Conservation (phyloP, 768 basidiomycete species). For the Filobasidium wieringae region DNA sequence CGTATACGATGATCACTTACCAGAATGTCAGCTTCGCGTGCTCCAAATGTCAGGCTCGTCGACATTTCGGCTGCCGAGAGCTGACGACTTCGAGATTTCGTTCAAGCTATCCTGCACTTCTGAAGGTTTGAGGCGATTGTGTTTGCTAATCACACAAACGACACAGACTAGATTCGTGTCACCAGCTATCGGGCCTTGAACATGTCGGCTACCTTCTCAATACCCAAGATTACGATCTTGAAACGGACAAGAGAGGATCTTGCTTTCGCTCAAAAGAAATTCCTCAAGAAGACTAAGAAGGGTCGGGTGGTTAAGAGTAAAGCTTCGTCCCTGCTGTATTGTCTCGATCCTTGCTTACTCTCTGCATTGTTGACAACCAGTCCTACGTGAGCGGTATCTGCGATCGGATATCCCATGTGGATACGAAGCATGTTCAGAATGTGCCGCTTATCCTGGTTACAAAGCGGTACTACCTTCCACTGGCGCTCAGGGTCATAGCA, state of each 20-base stretch:
- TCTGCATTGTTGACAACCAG: conserved; percentile 39
- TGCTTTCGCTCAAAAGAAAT: conserved; percentile 62
- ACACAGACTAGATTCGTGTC: too few species aligned
- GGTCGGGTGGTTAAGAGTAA: conserved; percentile 89
- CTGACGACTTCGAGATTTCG: too few species aligned
- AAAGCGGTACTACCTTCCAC: conserved; percentile 48
- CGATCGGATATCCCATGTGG: conserved; percentile 85
- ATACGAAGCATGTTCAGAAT: conserved; percentile 55
- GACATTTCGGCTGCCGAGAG: too few species aligned
- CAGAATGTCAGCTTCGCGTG: too few species aligned
- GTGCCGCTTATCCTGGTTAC: conserved; percentile 42
- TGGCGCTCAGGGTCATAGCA: conserved; percentile 53
- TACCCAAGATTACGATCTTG: conserved; percentile 33
- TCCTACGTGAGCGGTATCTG: conserved; percentile 85
- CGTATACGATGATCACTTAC: too few species aligned
- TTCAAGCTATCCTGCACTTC: too few species aligned
- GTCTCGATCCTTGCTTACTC: background rate
- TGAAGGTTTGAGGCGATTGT: too few species aligned
- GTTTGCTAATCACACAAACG: too few species aligned
- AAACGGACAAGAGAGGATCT: conserved; percentile 35
- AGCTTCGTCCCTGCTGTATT: conserved; percentile 18
- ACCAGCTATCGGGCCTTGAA: too few species aligned
- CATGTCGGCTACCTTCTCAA: background rate
- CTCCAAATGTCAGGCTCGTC: too few species aligned
- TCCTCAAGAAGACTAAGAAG: conserved; percentile 86